Percentiles rank a stretch among this genome's conserved stretches.
Evolutionary conservation across 345 rosid species (phyloP).

Genomic region (Salix viminalis): DNA sequence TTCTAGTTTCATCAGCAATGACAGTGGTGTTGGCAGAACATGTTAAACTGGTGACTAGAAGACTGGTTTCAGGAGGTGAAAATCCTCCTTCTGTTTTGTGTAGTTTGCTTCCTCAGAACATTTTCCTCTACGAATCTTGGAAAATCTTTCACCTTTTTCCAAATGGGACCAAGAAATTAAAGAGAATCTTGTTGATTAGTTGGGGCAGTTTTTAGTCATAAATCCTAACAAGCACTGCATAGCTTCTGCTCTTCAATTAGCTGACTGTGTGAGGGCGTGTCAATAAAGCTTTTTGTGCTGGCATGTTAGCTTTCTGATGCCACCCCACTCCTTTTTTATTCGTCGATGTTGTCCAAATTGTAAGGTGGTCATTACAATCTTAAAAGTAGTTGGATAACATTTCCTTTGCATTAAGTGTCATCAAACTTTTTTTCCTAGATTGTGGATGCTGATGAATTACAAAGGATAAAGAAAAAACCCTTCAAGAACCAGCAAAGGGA

Average conservation of each 20-base stretch:
- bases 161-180: background rate
- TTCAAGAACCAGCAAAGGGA: background rate
- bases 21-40: background rate
- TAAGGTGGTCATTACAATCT: background rate
- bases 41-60: background rate
- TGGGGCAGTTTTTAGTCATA: conserved; percentile 4
- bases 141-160: background rate
- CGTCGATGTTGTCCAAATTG: too few species aligned
- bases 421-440: background rate
- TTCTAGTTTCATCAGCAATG: background rate
- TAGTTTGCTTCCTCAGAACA: background rate
- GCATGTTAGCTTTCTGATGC: conserved; percentile 43
- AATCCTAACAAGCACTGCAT: background rate
- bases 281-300: conserved; percentile 40
- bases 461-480: too few species aligned
- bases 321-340: background rate
- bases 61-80: background rate
- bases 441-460: background rate
- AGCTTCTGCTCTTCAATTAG: background rate
- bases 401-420: background rate
- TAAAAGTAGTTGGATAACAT: background rate
- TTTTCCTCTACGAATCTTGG: background rate
- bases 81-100: background rate
- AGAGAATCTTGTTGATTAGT: background rate
- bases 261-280: conserved; percentile 18